A percentile compares a stretch with the other conserved stretches of the same genome.
These are phyloP conservation scores for Phaeosphaeriaceae sp. DNA, from an alignment of 2,329 filamentous ascomycete species.

Conservation along the genomic window DNA sequence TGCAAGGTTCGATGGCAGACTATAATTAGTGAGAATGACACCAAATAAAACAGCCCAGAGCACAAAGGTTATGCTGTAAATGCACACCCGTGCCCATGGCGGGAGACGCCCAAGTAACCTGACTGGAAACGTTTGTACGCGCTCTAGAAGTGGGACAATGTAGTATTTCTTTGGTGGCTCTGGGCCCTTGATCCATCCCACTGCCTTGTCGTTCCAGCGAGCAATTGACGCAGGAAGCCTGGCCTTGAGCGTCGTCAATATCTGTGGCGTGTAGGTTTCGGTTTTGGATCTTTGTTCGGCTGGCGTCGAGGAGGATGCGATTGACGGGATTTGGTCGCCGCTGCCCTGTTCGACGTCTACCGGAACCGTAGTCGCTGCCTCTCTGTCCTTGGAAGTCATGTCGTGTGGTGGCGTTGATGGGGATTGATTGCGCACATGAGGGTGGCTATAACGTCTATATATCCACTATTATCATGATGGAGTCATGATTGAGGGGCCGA, in stretches of 20 bases:
- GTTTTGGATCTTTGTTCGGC: constrained; percentile 3
- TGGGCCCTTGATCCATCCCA: constrained; percentile 56
- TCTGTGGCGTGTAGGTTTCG: constrained; percentile 7
- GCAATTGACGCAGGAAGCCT: constrained; percentile 24
- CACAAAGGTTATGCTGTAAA: constrained; percentile 64
- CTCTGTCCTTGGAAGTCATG: constrained; percentile 4
- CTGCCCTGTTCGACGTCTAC: constrained; percentile 16
- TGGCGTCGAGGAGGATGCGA: constrained; percentile 1
- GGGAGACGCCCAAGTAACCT: constrained; percentile 66
- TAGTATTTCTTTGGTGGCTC: constrained; percentile 50
- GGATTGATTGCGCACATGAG: neutral
- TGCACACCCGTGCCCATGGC: constrained; percentile 59
- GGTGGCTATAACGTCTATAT: neutral
- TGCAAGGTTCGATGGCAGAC: constrained; percentile 63
- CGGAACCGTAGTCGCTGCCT: constrained; percentile 4
- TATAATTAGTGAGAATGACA: constrained; percentile 68
- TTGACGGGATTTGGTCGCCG: constrained; percentile 5
- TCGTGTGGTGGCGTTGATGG: constrained; percentile 4
- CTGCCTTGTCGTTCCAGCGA: constrained; percentile 24
- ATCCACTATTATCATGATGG: constrained; percentile 6
- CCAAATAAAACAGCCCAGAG: constrained; percentile 73
- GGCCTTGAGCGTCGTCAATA: constrained; percentile 18
- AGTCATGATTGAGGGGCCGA: neutral
- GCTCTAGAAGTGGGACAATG: constrained; percentile 64
- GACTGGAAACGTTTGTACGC: constrained; percentile 70